These are phyloP conservation scores for Colletotrichum liaoningense DNA, from an alignment of 2,329 filamentous ascomycete species.

Conservation along the genomic window DNA sequence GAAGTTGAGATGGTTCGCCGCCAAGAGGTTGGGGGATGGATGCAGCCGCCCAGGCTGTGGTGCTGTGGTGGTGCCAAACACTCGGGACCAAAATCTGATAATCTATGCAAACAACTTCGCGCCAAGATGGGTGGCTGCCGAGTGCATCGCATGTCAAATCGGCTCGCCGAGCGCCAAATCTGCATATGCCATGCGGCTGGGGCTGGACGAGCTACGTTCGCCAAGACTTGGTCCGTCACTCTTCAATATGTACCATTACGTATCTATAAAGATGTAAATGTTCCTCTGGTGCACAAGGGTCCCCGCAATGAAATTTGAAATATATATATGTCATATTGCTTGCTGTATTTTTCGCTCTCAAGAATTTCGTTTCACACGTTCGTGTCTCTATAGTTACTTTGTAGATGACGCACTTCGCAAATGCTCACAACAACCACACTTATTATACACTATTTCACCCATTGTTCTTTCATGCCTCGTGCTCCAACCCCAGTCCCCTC, in stretches of 20 bases:
- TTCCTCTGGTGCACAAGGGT: not conserved
- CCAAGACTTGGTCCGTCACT: not conserved
- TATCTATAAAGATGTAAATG: too few relatives aligned
- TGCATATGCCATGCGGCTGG: not conserved
- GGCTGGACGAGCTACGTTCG: not conserved
- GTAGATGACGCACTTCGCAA: constrained; percentile 27
- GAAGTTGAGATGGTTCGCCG: not conserved
- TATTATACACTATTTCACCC: constrained; percentile 35
- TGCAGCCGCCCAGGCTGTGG: not conserved
- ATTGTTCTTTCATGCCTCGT: constrained; percentile 16
- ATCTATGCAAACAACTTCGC: not conserved
- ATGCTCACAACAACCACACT: constrained; percentile 27
- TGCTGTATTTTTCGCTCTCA: constrained; percentile 32
- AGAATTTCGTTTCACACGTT: constrained; percentile 20
- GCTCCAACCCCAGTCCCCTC: not conserved
- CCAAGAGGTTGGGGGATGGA: not conserved
- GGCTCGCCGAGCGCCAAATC: not conserved
- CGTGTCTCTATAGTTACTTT: constrained; percentile 31
- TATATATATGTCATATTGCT: constrained; percentile 4
- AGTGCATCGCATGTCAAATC: not conserved
- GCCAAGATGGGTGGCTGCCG: constrained; percentile 26
- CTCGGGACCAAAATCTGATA: not conserved
- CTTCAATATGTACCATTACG: too few relatives aligned
- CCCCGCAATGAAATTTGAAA: not conserved
- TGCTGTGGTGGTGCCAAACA: not conserved